These are phyloP conservation scores for Solanum neorickii DNA, from an alignment of 257 asterid genomes.

Conservation along the genomic window DNA sequence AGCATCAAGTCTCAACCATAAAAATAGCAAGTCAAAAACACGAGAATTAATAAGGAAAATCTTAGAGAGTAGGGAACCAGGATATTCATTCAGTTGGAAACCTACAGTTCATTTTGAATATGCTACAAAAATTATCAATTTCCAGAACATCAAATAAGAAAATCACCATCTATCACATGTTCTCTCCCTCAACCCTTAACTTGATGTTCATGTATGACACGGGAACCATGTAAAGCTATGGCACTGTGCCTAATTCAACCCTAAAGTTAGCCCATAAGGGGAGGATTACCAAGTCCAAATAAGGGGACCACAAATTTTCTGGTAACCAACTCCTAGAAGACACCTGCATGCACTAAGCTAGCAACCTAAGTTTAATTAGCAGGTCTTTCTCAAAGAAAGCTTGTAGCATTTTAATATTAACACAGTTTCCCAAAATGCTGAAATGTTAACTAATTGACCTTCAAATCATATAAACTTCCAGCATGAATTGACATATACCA, in stretches of 20 bases:
- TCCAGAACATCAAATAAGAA: background rate
- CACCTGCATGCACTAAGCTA: background rate
- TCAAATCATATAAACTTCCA: background rate
- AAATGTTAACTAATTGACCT: background rate
- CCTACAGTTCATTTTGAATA: background rate
- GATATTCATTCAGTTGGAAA: background rate
- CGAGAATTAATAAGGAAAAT: background rate
- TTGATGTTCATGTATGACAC: background rate
- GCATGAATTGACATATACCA: background rate
- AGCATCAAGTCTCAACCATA: background rate
- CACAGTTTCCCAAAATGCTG: background rate
- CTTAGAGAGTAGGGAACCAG: background rate
- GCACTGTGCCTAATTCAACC: background rate
- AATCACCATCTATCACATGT: background rate
- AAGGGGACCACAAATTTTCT: background rate
- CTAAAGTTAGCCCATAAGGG: background rate
- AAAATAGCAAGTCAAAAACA: background rate
- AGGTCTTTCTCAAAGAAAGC: background rate
- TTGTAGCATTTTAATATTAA: background rate
- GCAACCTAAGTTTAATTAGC: background rate
- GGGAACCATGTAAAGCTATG: background rate
- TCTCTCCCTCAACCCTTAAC: background rate
- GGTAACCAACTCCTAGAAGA: background rate
- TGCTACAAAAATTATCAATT: background rate
- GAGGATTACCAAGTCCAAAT: background rate